These are phyloP conservation scores for Scheffersomyces lignicola DNA, from an alignment of 1,139 yeast genomes.

Conservation along the genomic window DNA sequence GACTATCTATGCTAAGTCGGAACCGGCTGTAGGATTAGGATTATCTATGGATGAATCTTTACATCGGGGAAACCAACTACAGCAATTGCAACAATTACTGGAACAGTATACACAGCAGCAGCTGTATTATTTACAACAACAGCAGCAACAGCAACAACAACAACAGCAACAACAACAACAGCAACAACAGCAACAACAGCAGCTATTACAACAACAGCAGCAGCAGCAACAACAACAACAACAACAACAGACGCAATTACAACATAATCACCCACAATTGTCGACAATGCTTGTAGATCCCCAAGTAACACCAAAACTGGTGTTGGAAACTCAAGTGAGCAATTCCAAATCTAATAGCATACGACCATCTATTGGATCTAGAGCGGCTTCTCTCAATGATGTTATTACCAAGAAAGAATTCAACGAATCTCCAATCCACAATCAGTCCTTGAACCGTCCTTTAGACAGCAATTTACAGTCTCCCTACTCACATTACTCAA, in stretches of 20 bases:
- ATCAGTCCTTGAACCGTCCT: too few relatives aligned
- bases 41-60: slow-evolving; percentile 7
- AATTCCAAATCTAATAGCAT: too few relatives aligned
- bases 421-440: too few relatives aligned
- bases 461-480: background rate
- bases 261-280: slow-evolving; percentile 2
- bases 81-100: slow-evolving; percentile 7
- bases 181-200: slow-evolving; percentile 2
- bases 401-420: too few relatives aligned
- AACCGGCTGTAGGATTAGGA: slow-evolving; percentile 12
- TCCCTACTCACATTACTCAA: slow-evolving; percentile 2
- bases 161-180: slow-evolving; percentile 5
- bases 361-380: too few relatives aligned
- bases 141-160: slow-evolving; percentile 6
- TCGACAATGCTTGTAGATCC: background rate
- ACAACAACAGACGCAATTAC: slow-evolving; percentile 1
- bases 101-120: slow-evolving; percentile 7
- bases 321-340: too few relatives aligned
- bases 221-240: slow-evolving; percentile 6
- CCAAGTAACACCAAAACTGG: too few relatives aligned
- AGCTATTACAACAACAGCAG: slow-evolving; percentile 6
- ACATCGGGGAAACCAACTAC: slow-evolving; percentile 10
- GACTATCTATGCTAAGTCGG: slow-evolving; percentile 4
- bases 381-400: too few relatives aligned
- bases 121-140: slow-evolving; percentile 6